A percentile compares a stretch with the other conserved stretches of the same genome.
phyloP scores from a whole-genome alignment of 148 eudicot species.

The Chenopodium quinoa region DNA sequence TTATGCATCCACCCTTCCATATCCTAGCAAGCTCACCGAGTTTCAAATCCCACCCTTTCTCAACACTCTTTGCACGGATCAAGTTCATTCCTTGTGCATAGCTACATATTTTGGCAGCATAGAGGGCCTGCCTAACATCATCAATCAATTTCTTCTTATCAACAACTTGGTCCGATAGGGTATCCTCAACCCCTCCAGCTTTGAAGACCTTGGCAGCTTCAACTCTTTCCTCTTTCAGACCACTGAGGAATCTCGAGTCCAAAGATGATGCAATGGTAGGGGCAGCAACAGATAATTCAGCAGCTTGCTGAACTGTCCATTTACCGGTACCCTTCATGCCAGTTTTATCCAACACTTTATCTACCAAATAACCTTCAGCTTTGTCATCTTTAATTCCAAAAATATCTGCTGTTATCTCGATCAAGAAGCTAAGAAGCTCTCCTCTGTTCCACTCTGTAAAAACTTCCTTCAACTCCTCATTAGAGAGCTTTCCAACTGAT shows the following conservation, averaged over 20 bases:
- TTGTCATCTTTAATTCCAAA: conserved; percentile 81
- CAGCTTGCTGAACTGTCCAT: conserved; percentile 97
- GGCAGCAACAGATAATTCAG: conserved; percentile 79
- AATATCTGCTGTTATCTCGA: conserved; percentile 87
- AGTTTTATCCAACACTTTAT: conserved; percentile 86
- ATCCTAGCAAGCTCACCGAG: conserved; percentile 89
- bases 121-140: conserved; percentile 80
- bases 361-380: conserved; percentile 73
- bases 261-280: conserved; percentile 85
- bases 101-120: conserved; percentile 81
- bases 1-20: conserved; percentile 95
- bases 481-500: conserved; percentile 86
- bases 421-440: conserved; percentile 80
- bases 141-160: conserved; percentile 70
- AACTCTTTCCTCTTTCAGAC: conserved; percentile 78
- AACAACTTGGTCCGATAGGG: conserved; percentile 53
- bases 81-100: conserved; percentile 94
- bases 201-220: conserved; percentile 74
- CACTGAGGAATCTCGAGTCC: conserved; percentile 87
- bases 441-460: conserved; percentile 90
- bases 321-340: conserved; percentile 97
- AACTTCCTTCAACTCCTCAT: conserved; percentile 70
- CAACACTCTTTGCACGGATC: conserved; percentile 76
- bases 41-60: conserved; percentile 77
- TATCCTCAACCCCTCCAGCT: conserved; percentile 55